A percentile compares a stretch with the other conserved stretches of the same genome.
Conservation (phyloP, 139 green algal species). For the Coccomyxa sp. region DNA sequence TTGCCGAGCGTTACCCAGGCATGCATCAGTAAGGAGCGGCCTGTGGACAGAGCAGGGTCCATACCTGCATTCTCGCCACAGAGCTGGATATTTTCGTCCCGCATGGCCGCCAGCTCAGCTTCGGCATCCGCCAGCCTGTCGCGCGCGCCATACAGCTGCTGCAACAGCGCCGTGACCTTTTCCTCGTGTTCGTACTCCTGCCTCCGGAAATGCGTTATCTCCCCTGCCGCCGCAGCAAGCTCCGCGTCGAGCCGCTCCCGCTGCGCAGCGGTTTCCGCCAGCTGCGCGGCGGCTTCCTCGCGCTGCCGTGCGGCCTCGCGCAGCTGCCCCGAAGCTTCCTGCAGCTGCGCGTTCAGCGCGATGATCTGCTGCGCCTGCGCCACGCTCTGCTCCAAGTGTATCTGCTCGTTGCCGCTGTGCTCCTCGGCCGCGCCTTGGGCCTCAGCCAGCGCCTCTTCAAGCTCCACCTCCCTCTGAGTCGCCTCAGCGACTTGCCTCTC, state of each 20-base stretch:
- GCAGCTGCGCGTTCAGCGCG: not conserved
- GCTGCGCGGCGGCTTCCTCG: not conserved
- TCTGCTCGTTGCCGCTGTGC: too few species aligned
- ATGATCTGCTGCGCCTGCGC: slow-evolving; percentile 1
- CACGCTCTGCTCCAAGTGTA: not conserved
- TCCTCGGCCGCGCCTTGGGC: too few species aligned
- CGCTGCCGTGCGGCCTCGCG: not conserved
- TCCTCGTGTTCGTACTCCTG: not conserved
- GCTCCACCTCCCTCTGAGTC: too few species aligned
- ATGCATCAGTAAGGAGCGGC: too few species aligned
- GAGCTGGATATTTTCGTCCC: not conserved
- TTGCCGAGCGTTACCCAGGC: too few species aligned
- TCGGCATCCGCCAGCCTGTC: not conserved
- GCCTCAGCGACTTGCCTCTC: too few species aligned
- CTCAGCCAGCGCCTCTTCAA: too few species aligned
- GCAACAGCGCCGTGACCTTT: not conserved
- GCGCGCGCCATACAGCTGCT: not conserved
- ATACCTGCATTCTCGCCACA: not conserved
- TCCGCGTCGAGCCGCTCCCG: not conserved
- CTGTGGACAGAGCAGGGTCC: too few species aligned
- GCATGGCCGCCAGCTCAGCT: not conserved
- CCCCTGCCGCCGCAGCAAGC: too few species aligned
- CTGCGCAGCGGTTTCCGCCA: not conserved
- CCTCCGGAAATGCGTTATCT: not conserved
- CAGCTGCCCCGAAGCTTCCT: not conserved